These are phyloP conservation scores for Heliamphora exappendiculata DNA, from an alignment of 148 eudicot species.

Conservation along the genomic window DNA sequence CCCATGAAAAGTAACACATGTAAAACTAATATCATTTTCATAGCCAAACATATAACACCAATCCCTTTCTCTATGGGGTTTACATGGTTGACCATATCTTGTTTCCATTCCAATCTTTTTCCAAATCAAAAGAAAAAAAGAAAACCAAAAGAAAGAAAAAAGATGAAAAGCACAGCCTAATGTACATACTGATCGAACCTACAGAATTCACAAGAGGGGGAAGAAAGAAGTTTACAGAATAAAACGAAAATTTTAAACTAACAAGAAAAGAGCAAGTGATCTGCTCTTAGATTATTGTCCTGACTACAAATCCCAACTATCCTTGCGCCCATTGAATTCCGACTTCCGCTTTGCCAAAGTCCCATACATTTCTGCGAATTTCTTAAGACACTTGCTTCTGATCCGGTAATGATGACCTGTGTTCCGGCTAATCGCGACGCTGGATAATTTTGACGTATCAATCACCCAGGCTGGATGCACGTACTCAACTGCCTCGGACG, in stretches of 20 bases:
- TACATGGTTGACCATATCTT: no score
- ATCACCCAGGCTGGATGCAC: conserved; percentile 84
- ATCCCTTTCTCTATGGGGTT: no score
- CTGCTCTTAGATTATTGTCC: neutral
- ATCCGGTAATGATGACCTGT: conserved; percentile 64
- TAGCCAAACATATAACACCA: no score
- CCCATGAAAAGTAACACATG: no score
- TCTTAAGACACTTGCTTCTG: conserved; percentile 60
- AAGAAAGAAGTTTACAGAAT: neutral
- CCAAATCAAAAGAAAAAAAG: no score
- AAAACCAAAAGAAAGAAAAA: neutral
- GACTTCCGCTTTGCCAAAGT: conserved; percentile 50
- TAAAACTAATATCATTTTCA: no score
- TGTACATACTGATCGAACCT: neutral
- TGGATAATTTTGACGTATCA: conserved; percentile 76
- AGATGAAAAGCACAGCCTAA: neutral
- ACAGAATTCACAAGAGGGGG: neutral
- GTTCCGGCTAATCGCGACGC: conserved; percentile 74
- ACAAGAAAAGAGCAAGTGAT: neutral
- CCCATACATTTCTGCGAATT: conserved; percentile 60
- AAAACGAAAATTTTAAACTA: neutral
- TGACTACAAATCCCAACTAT: conserved; percentile 91
- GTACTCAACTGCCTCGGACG: conserved; percentile 55
- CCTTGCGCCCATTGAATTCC: conserved; percentile 53
- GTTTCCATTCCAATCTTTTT: neutral